Evolutionary conservation across 164 flowering plant genomes (phyloP), one percentile per base, ranked within the genome.

Genomic region (Magnolia officinalis): DNA sequence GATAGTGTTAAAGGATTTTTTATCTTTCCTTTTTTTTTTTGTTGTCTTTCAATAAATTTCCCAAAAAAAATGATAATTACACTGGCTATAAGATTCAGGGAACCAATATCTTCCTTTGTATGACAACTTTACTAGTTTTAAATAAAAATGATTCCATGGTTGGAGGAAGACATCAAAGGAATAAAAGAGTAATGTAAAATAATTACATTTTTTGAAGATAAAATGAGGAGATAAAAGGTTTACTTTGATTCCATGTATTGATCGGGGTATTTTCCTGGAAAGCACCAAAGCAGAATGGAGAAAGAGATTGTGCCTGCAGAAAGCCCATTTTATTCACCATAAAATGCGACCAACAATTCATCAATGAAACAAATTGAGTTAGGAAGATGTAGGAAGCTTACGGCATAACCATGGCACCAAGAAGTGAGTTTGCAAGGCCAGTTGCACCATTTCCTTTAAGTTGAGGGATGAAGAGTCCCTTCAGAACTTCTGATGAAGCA

Each of bases 401-500:
- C 96, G 97, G 98, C 97, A 94, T 92, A 76, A 94, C 95, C 94
- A 94, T 92, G 65, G 98, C 98, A 70, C 98, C 98, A 73, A 94
- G 92, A 29, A 94, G 92, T 67, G 98, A 92, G 78, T 92, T 92
- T 45, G 97, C 98, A 65, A 92, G 90, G 45, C 86, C 90, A 74
- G 97, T 90, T 55, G 95, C 94, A 76, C 98, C 97, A 79, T 78
- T 78, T 71, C 93, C 95, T 77, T 88, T 90, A n/a, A 94, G 90
- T 80, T 88, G 93, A 16, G 99, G 99, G 78, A 94, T 87, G 82
- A 96, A 96, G 75, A 94, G 89, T 6, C 99, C 99, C 65, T 81
- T 6, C 63, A 96, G 8, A 73, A 96, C 95, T 84, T 94, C 96
- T 64, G 83, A 79, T 67, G 91, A 65, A 29, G 68, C 76, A 3